Evolutionary conservation across 129 eudicot species (phyloP), one percentile per base, ranked within the genome.

Genomic region (Flaveria brownii): DNA sequence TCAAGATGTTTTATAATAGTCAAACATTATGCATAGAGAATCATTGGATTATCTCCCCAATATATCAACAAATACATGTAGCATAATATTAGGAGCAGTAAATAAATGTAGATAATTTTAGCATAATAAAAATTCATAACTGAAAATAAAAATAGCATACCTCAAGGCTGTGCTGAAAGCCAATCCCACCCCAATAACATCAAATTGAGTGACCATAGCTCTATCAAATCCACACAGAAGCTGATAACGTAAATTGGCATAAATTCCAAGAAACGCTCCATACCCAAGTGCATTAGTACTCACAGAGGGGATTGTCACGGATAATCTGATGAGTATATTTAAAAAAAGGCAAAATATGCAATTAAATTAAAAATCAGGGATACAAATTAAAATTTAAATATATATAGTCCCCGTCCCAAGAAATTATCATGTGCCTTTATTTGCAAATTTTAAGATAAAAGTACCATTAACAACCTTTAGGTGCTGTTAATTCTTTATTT

Each of bases 221-320:
- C 90, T 89, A 56, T 94, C 99, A 74, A 94, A 80, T 64, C 99
- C 99, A 57, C 87, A 86, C 51, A 94, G 67, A 72, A 94, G 88
- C 78, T 94, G 99, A 83, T 94, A 91, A 2, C 99, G 90, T 45
- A 91, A 75, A 77, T 94, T 94, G 51, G 99, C 94, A 61, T 94
- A 91, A 16, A 94, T 71, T n/a, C 97, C 97, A 28, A 94, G 96
- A 86, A 94, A 94, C 28, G 99, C 99, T 18, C 99, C 99, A 74
- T 90, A 90, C 72, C 99, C 97, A 54, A 94, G 94, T 4, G 97
- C 94, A 83, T 89, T 91, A 12, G 86, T 81, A 82, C 92, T 91
- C 80, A 87, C 94, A 72, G 94, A 43, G 46, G 99, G 97, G 72
- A 81, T 82, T 25, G 96, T 87, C 76, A 91, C 92, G 6, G 99